These are phyloP conservation scores for Podaxis rugospora DNA, from an alignment of 768 basidiomycete species.

Conservation along the genomic window DNA sequence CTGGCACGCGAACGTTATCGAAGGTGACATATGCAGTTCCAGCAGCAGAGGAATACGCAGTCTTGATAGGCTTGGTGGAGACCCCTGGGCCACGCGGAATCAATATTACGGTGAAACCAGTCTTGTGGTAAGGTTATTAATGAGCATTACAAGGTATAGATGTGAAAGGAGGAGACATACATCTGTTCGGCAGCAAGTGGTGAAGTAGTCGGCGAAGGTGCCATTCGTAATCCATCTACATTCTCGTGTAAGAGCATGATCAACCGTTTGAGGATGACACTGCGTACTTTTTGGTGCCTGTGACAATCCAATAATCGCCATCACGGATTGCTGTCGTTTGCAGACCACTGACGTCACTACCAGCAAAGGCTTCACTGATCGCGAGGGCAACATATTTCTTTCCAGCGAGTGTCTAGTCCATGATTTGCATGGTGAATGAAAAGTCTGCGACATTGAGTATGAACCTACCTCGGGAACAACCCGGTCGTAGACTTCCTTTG, in stretches of 20 bases:
- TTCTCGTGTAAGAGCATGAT: not conserved
- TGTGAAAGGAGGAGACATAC: slow-evolving; percentile 25
- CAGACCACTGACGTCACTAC: slow-evolving; percentile 79
- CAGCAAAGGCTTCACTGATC: slow-evolving; percentile 92
- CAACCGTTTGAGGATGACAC: not conserved
- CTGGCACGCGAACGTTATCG: slow-evolving; percentile 77
- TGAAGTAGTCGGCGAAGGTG: slow-evolving; percentile 81
- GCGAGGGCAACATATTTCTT: slow-evolving; percentile 88
- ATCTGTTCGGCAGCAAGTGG: slow-evolving; percentile 71
- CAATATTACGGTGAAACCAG: slow-evolving; percentile 72
- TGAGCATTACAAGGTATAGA: not conserved
- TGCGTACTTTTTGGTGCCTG: slow-evolving; percentile 86
- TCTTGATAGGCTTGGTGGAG: slow-evolving; percentile 87
- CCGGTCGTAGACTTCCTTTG: slow-evolving; percentile 62
- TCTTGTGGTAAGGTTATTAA: slow-evolving; percentile 29
- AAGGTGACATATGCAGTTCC: slow-evolving; percentile 88
- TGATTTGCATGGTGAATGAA: not conserved
- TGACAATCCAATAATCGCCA: slow-evolving; percentile 84
- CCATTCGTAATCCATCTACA: slow-evolving; percentile 87
- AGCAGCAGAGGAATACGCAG: slow-evolving; percentile 86
- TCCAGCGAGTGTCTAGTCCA: slow-evolving; percentile 45
- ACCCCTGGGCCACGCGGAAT: slow-evolving; percentile 70
- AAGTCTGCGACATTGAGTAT: not conserved
- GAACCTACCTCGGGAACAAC: slow-evolving; percentile 63
- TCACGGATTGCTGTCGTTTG: slow-evolving; percentile 85